Evolutionary conservation across 2,329 filamentous ascomycete genomes (phyloP).

Genomic region (Thelonectria rubi): DNA sequence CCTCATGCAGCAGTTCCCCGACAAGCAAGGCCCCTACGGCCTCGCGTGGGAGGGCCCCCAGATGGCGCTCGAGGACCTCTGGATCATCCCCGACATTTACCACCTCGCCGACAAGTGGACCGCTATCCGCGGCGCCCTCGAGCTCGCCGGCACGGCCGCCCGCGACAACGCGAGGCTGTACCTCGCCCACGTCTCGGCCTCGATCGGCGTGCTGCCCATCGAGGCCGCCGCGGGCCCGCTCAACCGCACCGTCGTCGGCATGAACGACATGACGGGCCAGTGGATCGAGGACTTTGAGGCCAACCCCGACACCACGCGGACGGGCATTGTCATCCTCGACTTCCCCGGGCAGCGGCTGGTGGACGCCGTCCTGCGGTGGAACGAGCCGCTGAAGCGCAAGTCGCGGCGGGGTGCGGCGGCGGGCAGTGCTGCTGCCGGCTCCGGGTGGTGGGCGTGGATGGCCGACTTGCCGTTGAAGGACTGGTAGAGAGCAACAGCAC

Average conservation of each 20-base stretch:
- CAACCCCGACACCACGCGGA: constrained; percentile 43
- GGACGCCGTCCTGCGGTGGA: constrained; percentile 54
- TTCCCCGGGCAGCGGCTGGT: constrained; percentile 57
- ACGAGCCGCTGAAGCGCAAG: constrained; percentile 42
- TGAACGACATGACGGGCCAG: constrained; percentile 59
- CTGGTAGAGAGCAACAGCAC: constrained; percentile 9
- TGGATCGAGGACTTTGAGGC: constrained; percentile 50
- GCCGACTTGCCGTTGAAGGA: not conserved
- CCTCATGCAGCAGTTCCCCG: constrained; percentile 58
- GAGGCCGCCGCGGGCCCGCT: constrained; percentile 59
- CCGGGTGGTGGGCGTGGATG: constrained; percentile 6
- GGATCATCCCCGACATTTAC: constrained; percentile 54
- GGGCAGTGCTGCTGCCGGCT: not conserved
- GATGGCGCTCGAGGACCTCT: constrained; percentile 58
- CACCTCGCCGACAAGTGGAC: constrained; percentile 59
- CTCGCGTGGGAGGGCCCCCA: constrained; percentile 55
- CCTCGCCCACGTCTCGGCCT: constrained; percentile 58
- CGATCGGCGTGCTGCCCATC: constrained; percentile 58
- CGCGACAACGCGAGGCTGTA: constrained; percentile 52
- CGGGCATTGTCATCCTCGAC: constrained; percentile 59
- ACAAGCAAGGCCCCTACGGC: constrained; percentile 50
- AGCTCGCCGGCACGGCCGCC: constrained; percentile 46
- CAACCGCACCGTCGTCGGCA: constrained; percentile 54
- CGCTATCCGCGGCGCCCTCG: constrained; percentile 53
- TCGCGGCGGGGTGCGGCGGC: not conserved